Evolutionary conservation across 1,139 yeast species (phyloP), one percentile per base, ranked within the genome.

Genomic region (Nakaseomyces delphensis): DNA sequence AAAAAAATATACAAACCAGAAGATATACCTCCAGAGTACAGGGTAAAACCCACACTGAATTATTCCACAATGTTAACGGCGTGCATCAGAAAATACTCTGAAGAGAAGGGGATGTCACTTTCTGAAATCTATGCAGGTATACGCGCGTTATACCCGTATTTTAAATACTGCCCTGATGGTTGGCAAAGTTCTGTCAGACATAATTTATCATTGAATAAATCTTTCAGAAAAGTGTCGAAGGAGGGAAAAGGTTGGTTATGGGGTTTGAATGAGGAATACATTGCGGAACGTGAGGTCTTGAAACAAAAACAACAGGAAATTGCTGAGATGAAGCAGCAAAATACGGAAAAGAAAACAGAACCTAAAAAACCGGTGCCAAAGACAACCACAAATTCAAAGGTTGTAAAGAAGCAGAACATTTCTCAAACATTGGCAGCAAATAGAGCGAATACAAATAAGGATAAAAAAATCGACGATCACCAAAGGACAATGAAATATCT

Each of bases 181-280:
- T 91, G 99, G 99, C 98, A 91, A 65, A 81, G 85, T 57, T 77
- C 94, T 1, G 94, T 91, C 13, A 74, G 93, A 39, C 98, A 91
- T 64, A 87, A 86, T 55, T 70, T 91, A 36, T 82, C 89, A 19
- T 70, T 86, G 51, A 87, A 87, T 63, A 86, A 86, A 63, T 79
- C 89, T 7, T 91, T 91, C 66, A 74, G 79, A 45, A 79, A 83
- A 53, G 78, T 83, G 8, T 71, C 80, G 27, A 79, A 85, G 53
- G 85, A 82, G 51, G 93, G 91, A 14, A 82, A 79, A 58, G 96
- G 95, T 46, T 87, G 95, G 91, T 67, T 84, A 30, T 91, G 95
- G 93, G 87, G 89, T 4, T 69, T 91, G 40, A 96, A 93, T 62
- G 94, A 86, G 47, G 79, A 77, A 45, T 85, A 80, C 50, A 76